Evolutionary conservation across 148 eudicot species (phyloP), one percentile per base, ranked within the genome.

Genomic region (Silene conica): DNA sequence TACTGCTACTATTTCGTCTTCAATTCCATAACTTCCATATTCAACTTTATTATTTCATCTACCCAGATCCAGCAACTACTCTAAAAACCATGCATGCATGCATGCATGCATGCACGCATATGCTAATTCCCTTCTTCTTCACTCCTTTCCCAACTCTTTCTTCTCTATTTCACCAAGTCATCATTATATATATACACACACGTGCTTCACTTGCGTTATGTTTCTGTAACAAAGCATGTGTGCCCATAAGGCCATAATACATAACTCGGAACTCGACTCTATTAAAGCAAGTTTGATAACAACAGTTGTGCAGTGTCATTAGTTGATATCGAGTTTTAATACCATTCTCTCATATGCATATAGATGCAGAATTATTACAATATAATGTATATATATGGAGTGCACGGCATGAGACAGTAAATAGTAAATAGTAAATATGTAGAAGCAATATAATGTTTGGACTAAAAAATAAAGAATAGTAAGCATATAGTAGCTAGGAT

Each of bases 1-100:
- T 52, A 19, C 71, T 13, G 55, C 81, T 52, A 19, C 71, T 13
- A 63, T 77, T 50, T 62, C 43, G 50, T 71, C n/a, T 50, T 73
- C 75, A 71, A 62, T 31, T 31, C 34, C 2, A 31, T 0, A 31
- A 31, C 34, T 0, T 1, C 34, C 34, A 31, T 64, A 31, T 4
- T 19, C 57, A 68, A 67, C 21, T 8, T 23, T 31, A 31, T 28
- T 28, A 28, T 31, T 2, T n/a, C 67, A 8, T 4, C 59, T 20
- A 57, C 28, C 41, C 16, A 52, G 14, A 70, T 10, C 31, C 28
- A 34, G 22, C 38, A 19, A 34, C 18, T 58, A 19, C 75, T 59
- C 66, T 20, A 57, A 31, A n/a, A 76, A 45, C 48, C 73, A 69
- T 58, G 41, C 79, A 75, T 57, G 63, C 54, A 48, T 48, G n/a